These are phyloP conservation scores for rapeseed (Brassica napus) DNA, from an alignment of 345 rosid species.

Conservation along the genomic window Da-Ae NC_063442.1:27473001-27473500, in stretches of 20 bases:
- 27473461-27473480: no score
- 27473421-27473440: no score
- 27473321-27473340: no score
- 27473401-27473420: no score
- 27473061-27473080: background rate
- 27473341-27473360: no score
- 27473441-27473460: no score
- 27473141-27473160: slow-evolving; percentile 62
- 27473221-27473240: slow-evolving; percentile 5
- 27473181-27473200: background rate
- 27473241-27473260: slow-evolving; percentile 21
- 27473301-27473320: slow-evolving; percentile 54
- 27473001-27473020: slow-evolving; percentile 91
- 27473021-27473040: slow-evolving; percentile 88
- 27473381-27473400: no score
- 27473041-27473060: slow-evolving; percentile 43
- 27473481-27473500: no score
- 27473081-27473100: background rate
- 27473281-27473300: slow-evolving; percentile 85
- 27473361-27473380: no score
- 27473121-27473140: slow-evolving; percentile 93
- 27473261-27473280: slow-evolving; percentile 61
- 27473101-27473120: slow-evolving; percentile 50
- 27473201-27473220: background rate
- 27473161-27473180: slow-evolving; percentile 73